Evolutionary conservation across 1,284 basidiomycete species (phyloP).

Genomic region (Ustilago sp.): DNA sequence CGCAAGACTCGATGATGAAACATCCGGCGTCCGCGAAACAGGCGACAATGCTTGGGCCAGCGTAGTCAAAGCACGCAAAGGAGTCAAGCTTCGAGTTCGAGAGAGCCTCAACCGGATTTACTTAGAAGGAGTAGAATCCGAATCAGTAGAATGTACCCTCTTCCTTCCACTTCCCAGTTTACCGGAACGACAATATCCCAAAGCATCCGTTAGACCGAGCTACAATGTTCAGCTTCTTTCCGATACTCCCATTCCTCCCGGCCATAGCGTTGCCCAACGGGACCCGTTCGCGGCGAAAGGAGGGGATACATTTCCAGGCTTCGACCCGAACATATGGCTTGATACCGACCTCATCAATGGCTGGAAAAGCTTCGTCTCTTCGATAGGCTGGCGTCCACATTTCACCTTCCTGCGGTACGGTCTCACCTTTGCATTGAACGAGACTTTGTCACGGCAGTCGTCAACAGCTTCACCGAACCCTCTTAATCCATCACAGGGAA

Average conservation of each 20-base stretch:
- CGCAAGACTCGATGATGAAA: slow-evolving; percentile 36
- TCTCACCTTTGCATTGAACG: slow-evolving; percentile 28
- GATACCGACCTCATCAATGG: slow-evolving; percentile 33
- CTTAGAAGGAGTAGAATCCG: neutral
- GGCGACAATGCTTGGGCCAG: slow-evolving; percentile 52
- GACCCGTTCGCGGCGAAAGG: slow-evolving; percentile 7
- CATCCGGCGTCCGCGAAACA: slow-evolving; percentile 41
- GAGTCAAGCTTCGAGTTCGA: slow-evolving; percentile 30
- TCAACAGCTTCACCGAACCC: slow-evolving; percentile 14
- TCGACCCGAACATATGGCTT: slow-evolving; percentile 23
- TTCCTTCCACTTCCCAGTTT: slow-evolving; percentile 32
- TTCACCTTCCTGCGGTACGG: slow-evolving; percentile 36
- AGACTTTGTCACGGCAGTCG: slow-evolving; percentile 11
- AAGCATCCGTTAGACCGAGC: slow-evolving; percentile 36
- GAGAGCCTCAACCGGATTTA: slow-evolving; percentile 13
- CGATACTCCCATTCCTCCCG: slow-evolving; percentile 3
- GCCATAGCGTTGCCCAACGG: neutral
- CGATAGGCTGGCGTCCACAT: slow-evolving; percentile 45
- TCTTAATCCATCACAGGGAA: slow-evolving; percentile 24
- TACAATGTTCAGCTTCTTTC: slow-evolving; percentile 35
- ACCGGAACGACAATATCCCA: slow-evolving; percentile 43
- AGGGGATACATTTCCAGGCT: neutral
- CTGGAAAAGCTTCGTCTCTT: slow-evolving; percentile 43
- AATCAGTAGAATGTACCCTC: slow-evolving; percentile 24
- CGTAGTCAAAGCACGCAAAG: slow-evolving; percentile 36